Base-by-base conservation (phyloP, 768 basidiomycete species). In the Lactifluus rugatus region DNA sequence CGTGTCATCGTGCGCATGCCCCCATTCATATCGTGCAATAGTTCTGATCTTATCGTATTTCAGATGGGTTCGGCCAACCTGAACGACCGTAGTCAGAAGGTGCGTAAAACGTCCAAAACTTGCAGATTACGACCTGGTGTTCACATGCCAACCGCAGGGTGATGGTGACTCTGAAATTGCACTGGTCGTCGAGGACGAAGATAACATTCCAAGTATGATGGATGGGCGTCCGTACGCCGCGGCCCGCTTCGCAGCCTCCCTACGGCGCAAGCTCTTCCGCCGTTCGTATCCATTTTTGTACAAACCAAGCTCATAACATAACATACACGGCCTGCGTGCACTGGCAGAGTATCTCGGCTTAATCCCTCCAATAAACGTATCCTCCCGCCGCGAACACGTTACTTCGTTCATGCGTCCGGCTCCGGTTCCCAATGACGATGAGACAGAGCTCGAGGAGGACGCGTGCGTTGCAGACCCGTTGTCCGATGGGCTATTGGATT, bases 101-200 rank as follows among this genome's bases (percentile, higher is more conserved):
- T 80, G 59, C 39, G 70, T 39, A 4, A 19, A 31, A 8, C 9
- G 1, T 31, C 9, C 14, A 39, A 3, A 23, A 19, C 32, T 28
- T 50, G 8, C 10, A 5, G 36, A 26, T 31, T 62, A 37, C 26
- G 21, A 8, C 11, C 17, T 26, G 45, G 23, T 46, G 25, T 59
- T 62, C 48, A 66, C 13, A 31, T 34, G 10, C 9, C 44, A 41
- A 13, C 17, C 10, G 1, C 56, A 87, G 83, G 94, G 94, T 25
- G 87, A 95, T 63, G 92, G 91, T 34, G 93, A 95, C 70, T 95
- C 92, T 1, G 96, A 98, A 72, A 95, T 97, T 62, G 90, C 89
- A 7, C 72, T 96, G 8, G 83, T 97, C 19, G 85, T 96, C 31
- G 94, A 98, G 70, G 95, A 99, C 66, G 72, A 78, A 0, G 90